These are phyloP conservation scores for Cruciata laevipes DNA, from an alignment of 257 asterid species.

Conservation along the genomic window DNA sequence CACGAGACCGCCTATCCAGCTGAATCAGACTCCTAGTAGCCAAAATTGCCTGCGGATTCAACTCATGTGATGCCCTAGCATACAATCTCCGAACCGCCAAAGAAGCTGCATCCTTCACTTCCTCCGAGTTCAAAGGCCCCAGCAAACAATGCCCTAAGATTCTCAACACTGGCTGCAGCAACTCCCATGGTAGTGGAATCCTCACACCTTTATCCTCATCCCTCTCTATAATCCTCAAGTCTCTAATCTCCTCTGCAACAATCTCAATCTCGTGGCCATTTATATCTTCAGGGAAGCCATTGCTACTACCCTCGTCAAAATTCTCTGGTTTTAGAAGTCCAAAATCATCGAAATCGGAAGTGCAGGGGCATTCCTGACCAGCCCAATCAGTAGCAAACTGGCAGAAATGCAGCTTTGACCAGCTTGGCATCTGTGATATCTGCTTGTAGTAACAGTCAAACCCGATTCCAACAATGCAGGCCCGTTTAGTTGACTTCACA, in stretches of 20 bases:
- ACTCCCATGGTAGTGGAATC: constrained; percentile 92
- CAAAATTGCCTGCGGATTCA: constrained; percentile 84
- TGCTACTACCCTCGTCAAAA: constrained; percentile 13
- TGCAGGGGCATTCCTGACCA: constrained; percentile 74
- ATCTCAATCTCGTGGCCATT: constrained; percentile 36
- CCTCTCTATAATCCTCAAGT: constrained; percentile 23
- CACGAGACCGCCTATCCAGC: constrained; percentile 69
- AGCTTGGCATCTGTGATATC: constrained; percentile 84
- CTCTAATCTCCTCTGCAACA: constrained; percentile 26
- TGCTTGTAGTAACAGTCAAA: constrained; percentile 78
- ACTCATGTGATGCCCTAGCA: constrained; percentile 90
- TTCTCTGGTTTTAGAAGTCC: constrained; percentile 22
- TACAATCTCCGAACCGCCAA: constrained; percentile 63
- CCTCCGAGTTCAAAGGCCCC: constrained; percentile 67
- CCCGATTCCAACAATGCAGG: constrained; percentile 78
- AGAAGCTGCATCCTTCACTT: constrained; percentile 79
- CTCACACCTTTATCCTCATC: constrained; percentile 37
- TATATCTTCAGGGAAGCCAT: constrained; percentile 30
- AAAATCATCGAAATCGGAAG: constrained; percentile 48
- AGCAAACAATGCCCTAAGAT: constrained; percentile 88
- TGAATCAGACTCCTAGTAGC: constrained; percentile 87
- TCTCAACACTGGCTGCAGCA: constrained; percentile 82
- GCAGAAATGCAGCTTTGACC: constrained; percentile 86
- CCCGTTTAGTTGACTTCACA: constrained; percentile 87
- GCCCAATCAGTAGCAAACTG: constrained; percentile 66